Base-by-base conservation (phyloP, 495 filamentous ascomycete genomes). In the Glarea lozoyensis region DNA sequence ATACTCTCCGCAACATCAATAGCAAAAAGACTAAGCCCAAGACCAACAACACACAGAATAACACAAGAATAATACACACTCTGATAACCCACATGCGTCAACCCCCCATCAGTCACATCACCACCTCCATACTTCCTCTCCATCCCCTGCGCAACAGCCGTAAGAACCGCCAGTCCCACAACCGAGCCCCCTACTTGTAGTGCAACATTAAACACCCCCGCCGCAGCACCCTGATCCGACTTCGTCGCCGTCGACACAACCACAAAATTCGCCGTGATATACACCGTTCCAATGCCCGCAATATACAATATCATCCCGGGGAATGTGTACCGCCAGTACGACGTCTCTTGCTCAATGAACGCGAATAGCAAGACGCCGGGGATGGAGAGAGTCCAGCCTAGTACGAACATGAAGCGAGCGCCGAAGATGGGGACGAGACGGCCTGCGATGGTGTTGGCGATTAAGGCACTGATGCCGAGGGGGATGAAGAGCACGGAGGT, bases 401-500 rank as follows among this genome's bases (percentile, higher is more conserved):
- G 5, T 6, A 34, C 6, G 17, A 34, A 13, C 31, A 34, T 34
- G n/a, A 34, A 6, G n/a, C 31, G 5, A 34, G 31, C 31, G 31
- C 31, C 31, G 31, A 34, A 13, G 4, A 34, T 13, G n/a, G 31
- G 31, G 4, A 34, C n/a, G 6, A 34, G n/a, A 7, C 31, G 5
- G 6, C 31, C 31, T 11, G 31, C 5, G 4, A 13, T 6, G 5
- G 31, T 34, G 17, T 34, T 34, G 31, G 17, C n/a, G n/a, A 34
- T 13, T 4, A 34, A 13, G 4, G 31, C 31, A 7, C 6, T 7
- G n/a, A 34, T 13, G 4, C 31, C 31, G 5, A 34, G 4, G 5
- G 31, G 31, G 31, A 34, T 34, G 31, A 34, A 34, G 31, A 34
- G 31, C 6, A 34, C 31, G 31, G 31, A 34, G 4, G 31, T 34